Evolutionary conservation across 805 yeast species (phyloP).

Genomic region (Kodamaea restingae): DNA sequence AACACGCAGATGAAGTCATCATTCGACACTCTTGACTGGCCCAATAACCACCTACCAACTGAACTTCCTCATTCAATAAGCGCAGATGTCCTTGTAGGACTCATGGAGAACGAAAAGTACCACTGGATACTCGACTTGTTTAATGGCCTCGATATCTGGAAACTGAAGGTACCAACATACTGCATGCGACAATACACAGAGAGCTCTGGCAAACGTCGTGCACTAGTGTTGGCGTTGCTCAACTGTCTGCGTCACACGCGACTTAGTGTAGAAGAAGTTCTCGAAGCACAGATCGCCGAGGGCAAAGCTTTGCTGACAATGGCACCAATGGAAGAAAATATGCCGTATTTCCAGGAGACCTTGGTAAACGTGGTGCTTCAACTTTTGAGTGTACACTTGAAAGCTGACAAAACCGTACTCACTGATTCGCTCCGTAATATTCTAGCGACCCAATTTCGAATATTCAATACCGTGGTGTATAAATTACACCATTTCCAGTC

Average conservation of each 20-base stretch:
- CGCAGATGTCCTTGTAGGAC: slow-evolving; percentile 17
- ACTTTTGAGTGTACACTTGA: slow-evolving; percentile 20
- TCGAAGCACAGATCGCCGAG: slow-evolving; percentile 19
- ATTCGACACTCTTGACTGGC: not conserved
- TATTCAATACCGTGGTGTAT: slow-evolving; percentile 26
- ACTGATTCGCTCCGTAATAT: slow-evolving; percentile 12
- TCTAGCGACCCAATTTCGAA: slow-evolving; percentile 30
- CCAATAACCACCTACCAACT: slow-evolving; percentile 1
- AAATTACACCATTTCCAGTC: slow-evolving; percentile 16
- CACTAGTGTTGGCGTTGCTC: slow-evolving; percentile 29
- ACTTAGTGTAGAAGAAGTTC: slow-evolving; percentile 9
- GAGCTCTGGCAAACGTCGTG: slow-evolving; percentile 14
- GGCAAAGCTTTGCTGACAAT: slow-evolving; percentile 18
- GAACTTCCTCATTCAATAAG: slow-evolving; percentile 14
- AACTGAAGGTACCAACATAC: slow-evolving; percentile 30
- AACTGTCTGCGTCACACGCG: slow-evolving; percentile 22
- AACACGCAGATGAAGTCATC: not conserved
- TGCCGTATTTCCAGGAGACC: slow-evolving; percentile 23
- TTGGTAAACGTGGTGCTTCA: slow-evolving; percentile 30
- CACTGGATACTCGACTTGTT: slow-evolving; percentile 39
- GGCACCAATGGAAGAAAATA: slow-evolving; percentile 2
- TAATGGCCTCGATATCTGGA: slow-evolving; percentile 38
- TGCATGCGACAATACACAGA: slow-evolving; percentile 18
- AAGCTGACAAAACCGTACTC: slow-evolving; percentile 13
- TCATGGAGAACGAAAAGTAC: slow-evolving; percentile 32